Evolutionary conservation across 495 filamentous ascomycete genomes (phyloP).

Genomic region (Penicillium cosmopolitanum): DNA sequence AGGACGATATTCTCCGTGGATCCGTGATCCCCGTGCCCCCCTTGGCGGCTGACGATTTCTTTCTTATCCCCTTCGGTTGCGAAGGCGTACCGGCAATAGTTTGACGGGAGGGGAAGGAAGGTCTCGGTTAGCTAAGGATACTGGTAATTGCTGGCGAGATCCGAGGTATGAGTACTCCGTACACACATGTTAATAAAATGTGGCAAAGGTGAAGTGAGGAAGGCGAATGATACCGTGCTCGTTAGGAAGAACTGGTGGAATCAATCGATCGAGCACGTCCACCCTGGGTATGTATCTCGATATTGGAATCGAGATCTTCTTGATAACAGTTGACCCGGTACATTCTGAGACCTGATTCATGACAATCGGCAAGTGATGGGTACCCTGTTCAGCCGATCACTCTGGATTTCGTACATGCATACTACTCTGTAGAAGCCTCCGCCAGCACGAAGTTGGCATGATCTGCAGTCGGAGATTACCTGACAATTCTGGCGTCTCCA

Average conservation of each 20-base stretch:
- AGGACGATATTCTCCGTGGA: slow-evolving; percentile 1
- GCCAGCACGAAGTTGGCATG: slow-evolving; percentile 6
- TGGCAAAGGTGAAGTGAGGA: not conserved
- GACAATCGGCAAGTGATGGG: not conserved
- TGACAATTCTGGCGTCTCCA: slow-evolving; percentile 17
- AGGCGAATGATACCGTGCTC: not conserved
- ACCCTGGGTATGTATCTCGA: not conserved
- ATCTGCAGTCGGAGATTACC: slow-evolving; percentile 23
- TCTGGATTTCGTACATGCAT: too few species aligned
- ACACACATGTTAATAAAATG: not conserved
- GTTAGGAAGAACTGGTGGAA: not conserved
- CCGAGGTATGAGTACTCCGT: not conserved
- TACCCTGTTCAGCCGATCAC: slow-evolving; percentile 11
- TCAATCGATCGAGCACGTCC: slow-evolving; percentile 3
- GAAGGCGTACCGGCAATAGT: not conserved
- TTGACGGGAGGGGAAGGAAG: not conserved
- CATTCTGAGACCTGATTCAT: not conserved
- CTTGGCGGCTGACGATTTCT: not conserved
- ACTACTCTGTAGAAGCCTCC: not conserved
- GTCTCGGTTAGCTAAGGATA: not conserved
- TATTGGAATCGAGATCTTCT: slow-evolving; percentile 15
- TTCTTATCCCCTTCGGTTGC: not conserved
- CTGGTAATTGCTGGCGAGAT: not conserved
- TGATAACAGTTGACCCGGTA: not conserved
- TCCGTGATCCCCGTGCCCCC: slow-evolving; percentile 1